A percentile compares a stretch with the other conserved stretches of the same genome.
phyloP scores from a whole-genome alignment of 2,329 filamentous ascomycete genomes.

The Trichophyton verrucosum region DNA sequence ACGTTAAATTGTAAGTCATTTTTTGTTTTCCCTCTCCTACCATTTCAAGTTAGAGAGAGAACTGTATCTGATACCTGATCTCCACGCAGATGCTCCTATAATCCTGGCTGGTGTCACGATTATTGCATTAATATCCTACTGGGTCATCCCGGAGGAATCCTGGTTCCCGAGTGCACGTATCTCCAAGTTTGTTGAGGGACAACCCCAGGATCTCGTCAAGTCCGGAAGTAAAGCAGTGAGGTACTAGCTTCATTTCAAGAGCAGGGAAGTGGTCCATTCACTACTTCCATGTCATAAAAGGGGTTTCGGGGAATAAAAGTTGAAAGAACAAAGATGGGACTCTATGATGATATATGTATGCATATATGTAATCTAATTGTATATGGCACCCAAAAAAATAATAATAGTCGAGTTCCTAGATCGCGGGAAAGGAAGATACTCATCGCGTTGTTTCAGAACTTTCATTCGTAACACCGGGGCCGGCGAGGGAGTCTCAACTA shows the following conservation, averaged over 20 bases:
- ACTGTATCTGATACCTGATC: constrained; percentile 5
- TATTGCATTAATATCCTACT: constrained; percentile 38
- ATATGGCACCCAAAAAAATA: background rate
- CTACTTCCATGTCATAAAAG: background rate
- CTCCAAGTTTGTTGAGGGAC: constrained; percentile 29
- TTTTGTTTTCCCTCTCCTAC: background rate
- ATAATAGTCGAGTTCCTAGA: background rate
- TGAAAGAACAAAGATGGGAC: background rate
- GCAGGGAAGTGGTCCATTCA: background rate
- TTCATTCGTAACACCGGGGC: background rate
- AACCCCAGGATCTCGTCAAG: background rate
- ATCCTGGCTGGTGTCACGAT: constrained; percentile 41
- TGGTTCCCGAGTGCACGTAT: constrained; percentile 38
- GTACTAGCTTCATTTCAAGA: background rate
- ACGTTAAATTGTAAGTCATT: constrained; percentile 34
- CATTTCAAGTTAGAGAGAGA: background rate
- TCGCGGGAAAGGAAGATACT: background rate
- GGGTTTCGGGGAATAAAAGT: background rate
- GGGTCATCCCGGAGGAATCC: constrained; percentile 35
- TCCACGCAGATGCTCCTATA: constrained; percentile 34
- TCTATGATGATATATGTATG: background rate
- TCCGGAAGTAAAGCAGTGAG: background rate
- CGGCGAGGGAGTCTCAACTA: background rate
- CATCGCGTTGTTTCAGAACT: background rate
- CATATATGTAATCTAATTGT: background rate